Percentiles rank a stretch among this genome's conserved stretches.
Conservation (phyloP, 768 basidiomycete species). For the Rhizopogon vesiculosus region DNA sequence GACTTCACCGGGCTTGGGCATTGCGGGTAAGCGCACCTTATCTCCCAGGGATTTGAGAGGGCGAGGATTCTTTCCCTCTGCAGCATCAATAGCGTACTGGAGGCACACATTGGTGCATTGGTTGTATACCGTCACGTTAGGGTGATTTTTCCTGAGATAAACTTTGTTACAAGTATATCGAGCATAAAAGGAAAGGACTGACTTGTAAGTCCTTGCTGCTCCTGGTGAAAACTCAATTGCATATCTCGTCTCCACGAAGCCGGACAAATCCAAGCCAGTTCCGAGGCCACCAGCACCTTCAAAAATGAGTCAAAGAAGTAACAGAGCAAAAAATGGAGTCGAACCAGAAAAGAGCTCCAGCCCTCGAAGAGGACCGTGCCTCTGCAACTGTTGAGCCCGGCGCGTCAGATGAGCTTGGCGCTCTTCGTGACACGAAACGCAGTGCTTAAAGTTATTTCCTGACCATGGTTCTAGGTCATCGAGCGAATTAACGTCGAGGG, state of each 20-base stretch:
- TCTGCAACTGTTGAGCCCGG: slow-evolving; percentile 24
- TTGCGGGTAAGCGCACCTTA: slow-evolving; percentile 30
- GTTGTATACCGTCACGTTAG: slow-evolving; percentile 54
- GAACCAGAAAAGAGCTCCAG: slow-evolving; percentile 70
- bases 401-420: slow-evolving; percentile 27
- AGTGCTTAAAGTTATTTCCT: slow-evolving; percentile 28
- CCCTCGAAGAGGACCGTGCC: slow-evolving; percentile 45
- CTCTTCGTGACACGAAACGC: slow-evolving; percentile 34
- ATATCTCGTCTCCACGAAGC: slow-evolving; percentile 60
- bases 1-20: slow-evolving; percentile 58
- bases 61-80: slow-evolving; percentile 34
- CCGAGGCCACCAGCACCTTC: slow-evolving; percentile 74
- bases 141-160: slow-evolving; percentile 53
- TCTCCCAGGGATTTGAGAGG: slow-evolving; percentile 39
- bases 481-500: slow-evolving; percentile 14
- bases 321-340: slow-evolving; percentile 5
- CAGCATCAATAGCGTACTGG: slow-evolving; percentile 48
- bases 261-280: slow-evolving; percentile 58
- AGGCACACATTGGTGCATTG: slow-evolving; percentile 59
- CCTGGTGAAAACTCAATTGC: slow-evolving; percentile 63
- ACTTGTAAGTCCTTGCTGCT: slow-evolving; percentile 65
- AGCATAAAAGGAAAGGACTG: slow-evolving; percentile 12
- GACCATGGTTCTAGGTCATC: slow-evolving; percentile 21
- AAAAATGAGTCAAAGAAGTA: neutral
- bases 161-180: neutral